Conservation (phyloP, 2,329 filamentous ascomycete genomes). For the Cladosporium sp. region DNA sequence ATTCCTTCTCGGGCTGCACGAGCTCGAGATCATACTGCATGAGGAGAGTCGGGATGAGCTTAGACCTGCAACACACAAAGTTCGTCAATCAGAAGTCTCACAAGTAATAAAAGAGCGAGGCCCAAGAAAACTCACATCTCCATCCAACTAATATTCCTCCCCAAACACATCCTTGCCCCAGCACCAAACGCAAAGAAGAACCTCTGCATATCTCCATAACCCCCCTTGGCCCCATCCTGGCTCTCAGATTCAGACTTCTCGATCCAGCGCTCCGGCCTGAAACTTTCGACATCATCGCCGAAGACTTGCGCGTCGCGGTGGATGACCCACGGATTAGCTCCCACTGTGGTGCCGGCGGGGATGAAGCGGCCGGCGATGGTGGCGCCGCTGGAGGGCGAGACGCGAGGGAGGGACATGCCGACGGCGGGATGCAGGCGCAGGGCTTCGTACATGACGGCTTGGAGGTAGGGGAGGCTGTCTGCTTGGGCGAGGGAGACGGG, state of each 20-base stretch:
- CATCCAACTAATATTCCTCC: constrained; percentile 39
- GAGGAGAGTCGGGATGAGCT: constrained; percentile 39
- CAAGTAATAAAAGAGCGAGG: background rate
- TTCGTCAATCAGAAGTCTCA: background rate
- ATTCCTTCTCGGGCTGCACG: constrained; percentile 33
- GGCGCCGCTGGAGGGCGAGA: constrained; percentile 40
- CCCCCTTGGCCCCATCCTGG: constrained; percentile 37
- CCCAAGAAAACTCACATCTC: constrained; percentile 32
- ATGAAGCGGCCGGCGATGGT: constrained; percentile 38
- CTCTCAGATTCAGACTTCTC: constrained; percentile 33
- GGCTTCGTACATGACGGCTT: constrained; percentile 47
- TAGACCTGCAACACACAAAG: constrained; percentile 21
- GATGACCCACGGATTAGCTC: constrained; percentile 38
- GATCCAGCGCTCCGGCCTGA: constrained; percentile 40
- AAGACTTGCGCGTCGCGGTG: constrained; percentile 34
- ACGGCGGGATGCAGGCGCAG: constrained; percentile 46
- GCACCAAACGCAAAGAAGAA: constrained; percentile 40
- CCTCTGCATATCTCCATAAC: constrained; percentile 25
- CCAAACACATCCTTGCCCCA: constrained; percentile 33
- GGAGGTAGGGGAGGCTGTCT: constrained; percentile 36
- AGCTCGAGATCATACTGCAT: constrained; percentile 38
- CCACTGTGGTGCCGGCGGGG: constrained; percentile 38
- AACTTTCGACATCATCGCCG: constrained; percentile 37
- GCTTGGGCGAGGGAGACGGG: constrained; percentile 23
- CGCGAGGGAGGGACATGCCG: constrained; percentile 42